Evolutionary conservation across 2,329 filamentous ascomycete genomes (phyloP).

Genomic region (Pseudopyrenochaeta lycopersici): DNA sequence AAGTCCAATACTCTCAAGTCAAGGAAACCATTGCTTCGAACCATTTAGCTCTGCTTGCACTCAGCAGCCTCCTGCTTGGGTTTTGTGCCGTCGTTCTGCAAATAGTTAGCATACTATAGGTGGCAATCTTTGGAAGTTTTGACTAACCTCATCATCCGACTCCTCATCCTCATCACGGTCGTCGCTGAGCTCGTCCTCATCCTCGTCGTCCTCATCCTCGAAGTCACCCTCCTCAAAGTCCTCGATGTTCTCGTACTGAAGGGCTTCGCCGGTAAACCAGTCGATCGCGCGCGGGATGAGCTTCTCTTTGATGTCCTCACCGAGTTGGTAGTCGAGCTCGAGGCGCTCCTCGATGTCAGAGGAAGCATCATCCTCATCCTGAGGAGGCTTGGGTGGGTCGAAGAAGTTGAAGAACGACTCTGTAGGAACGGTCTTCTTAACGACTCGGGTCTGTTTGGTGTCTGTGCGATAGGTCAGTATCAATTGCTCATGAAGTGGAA

Average conservation of each 20-base stretch:
- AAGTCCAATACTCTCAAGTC: constrained; percentile 29
- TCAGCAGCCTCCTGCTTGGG: constrained; percentile 56
- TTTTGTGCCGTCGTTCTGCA: constrained; percentile 53
- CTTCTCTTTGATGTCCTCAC: constrained; percentile 99
- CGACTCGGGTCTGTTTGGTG: constrained; percentile 98
- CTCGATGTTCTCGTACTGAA: constrained; percentile 94
- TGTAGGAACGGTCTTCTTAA: constrained; percentile 98
- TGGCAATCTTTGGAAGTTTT: neutral
- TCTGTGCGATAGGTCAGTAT: constrained; percentile 63
- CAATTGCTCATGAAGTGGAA: no score
- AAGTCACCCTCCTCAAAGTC: constrained; percentile 84
- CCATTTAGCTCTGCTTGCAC: constrained; percentile 55
- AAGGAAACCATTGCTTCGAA: constrained; percentile 25
- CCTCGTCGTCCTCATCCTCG: constrained; percentile 91
- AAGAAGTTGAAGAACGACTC: constrained; percentile 99
- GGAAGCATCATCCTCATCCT: constrained; percentile 77
- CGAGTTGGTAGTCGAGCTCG: constrained; percentile 97
- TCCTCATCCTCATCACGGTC: constrained; percentile 78
- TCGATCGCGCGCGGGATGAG: constrained; percentile 97
- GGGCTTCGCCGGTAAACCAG: constrained; percentile 98
- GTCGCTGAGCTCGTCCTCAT: constrained; percentile 85
- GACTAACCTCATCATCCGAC: constrained; percentile 52
- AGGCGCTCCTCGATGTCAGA: constrained; percentile 97
- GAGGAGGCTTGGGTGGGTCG: constrained; percentile 86
- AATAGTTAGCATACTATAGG: constrained; percentile 18